Conservation (phyloP, 2,329 filamentous ascomycete genomes). For the Rachicladosporium sp. region DNA sequence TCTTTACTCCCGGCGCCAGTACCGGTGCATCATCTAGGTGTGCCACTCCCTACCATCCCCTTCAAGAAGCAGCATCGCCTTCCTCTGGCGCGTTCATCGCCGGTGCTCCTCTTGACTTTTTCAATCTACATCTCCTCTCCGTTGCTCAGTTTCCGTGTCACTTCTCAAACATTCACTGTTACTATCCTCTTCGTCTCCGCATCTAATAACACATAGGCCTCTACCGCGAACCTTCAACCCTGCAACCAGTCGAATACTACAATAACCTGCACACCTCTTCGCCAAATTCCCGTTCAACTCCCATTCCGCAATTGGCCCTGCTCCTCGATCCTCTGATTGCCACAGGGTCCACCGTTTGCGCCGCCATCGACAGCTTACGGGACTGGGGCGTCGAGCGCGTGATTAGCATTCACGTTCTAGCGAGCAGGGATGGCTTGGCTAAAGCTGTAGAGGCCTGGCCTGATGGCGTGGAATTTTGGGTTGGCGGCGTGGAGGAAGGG, state of each 20-base stretch:
- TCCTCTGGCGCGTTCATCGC: no score
- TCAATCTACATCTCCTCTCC: no score
- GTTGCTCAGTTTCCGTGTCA: no score
- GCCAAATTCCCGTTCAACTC: constrained; percentile 31
- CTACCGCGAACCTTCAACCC: constrained; percentile 77
- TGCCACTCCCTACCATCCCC: no score
- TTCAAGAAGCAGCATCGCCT: no score
- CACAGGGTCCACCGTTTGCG: constrained; percentile 78
- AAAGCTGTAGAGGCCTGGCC: constrained; percentile 67
- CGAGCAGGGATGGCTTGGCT: constrained; percentile 56
- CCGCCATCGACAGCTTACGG: constrained; percentile 74
- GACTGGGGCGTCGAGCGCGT: constrained; percentile 87
- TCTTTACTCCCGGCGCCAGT: constrained; percentile 68
- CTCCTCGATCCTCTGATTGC: constrained; percentile 88
- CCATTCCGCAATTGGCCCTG: constrained; percentile 54
- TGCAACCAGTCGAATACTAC: constrained; percentile 92
- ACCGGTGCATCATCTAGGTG: constrained; percentile 68
- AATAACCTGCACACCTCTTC: constrained; percentile 69
- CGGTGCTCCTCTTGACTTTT: no score
- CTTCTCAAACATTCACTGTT: no score
- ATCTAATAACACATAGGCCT: constrained; percentile 42
- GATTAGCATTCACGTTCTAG: constrained; percentile 63
- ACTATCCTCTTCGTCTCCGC: no score
- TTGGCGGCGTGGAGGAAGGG: constrained; percentile 64
- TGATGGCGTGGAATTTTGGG: constrained; percentile 65